These are phyloP conservation scores for Vitis labrusca DNA, from an alignment of 164 flowering plant genomes.

Conservation along the genomic window DNA sequence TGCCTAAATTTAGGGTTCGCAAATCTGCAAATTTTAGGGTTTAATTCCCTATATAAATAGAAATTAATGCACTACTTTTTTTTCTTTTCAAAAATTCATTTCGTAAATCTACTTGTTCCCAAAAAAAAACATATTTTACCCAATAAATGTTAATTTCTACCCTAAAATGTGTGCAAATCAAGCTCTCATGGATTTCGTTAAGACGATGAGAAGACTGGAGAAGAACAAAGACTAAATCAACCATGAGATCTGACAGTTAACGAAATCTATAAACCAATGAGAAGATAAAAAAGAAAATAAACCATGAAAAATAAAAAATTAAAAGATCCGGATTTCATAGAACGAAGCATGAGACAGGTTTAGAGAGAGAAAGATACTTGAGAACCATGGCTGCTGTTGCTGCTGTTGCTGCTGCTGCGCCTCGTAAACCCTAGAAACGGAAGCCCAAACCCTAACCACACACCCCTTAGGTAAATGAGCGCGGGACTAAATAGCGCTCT, in stretches of 20 bases:
- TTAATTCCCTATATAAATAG: no score
- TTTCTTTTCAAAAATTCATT: no score
- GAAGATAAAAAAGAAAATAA: background rate
- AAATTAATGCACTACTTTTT: no score
- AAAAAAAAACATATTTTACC: no score
- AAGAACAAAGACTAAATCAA: background rate
- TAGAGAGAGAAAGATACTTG: constrained; percentile 25
- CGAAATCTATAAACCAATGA: background rate
- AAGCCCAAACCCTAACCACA: background rate
- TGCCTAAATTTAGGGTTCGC: no score
- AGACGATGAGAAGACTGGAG: background rate
- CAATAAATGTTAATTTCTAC: no score
- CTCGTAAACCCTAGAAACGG: constrained; percentile 12
- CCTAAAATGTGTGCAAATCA: background rate
- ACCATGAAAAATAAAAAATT: background rate
- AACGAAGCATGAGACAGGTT: background rate
- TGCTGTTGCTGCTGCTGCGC: constrained; percentile 14
- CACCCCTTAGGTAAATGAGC: background rate
- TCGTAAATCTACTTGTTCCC: no score
- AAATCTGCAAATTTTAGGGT: no score
- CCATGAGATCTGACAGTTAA: background rate
- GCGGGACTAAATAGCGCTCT: background rate
- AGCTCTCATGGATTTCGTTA: background rate
- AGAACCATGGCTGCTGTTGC: constrained; percentile 45
- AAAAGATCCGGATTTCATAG: background rate